Evolutionary conservation across 768 basidiomycete genomes (phyloP).

Genomic region (Amanita phalloides): DNA sequence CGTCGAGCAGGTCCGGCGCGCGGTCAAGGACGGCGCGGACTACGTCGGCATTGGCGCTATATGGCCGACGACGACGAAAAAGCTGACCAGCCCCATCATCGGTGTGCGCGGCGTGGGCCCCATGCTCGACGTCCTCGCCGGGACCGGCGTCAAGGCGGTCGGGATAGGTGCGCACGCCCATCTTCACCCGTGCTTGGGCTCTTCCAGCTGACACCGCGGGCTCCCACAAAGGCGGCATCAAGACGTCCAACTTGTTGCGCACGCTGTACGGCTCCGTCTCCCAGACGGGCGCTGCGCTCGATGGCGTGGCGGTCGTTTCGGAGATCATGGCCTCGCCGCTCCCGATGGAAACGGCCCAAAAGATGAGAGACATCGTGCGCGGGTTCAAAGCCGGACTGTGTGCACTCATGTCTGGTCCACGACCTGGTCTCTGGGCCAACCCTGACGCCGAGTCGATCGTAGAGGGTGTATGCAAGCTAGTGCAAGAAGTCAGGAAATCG

Average conservation of each 20-base stretch:
- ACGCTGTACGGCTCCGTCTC: slow-evolving; percentile 67
- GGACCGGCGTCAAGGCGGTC: slow-evolving; percentile 58
- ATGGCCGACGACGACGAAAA: slow-evolving; percentile 75
- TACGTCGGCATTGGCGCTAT: slow-evolving; percentile 87
- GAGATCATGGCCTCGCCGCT: slow-evolving; percentile 64
- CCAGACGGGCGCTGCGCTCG: slow-evolving; percentile 41
- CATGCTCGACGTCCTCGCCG: slow-evolving; percentile 55
- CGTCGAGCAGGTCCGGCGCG: slow-evolving; percentile 48
- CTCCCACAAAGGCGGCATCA: slow-evolving; percentile 64
- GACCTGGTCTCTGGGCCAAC: not conserved
- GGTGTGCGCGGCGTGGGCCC: slow-evolving; percentile 66
- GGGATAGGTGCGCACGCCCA: slow-evolving; percentile 59
- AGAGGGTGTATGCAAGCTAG: slow-evolving; percentile 33
- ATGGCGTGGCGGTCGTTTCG: slow-evolving; percentile 85
- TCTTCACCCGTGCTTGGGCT: not conserved
- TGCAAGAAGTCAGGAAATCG: slow-evolving; percentile 36
- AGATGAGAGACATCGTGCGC: slow-evolving; percentile 29
- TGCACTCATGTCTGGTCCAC: not conserved
- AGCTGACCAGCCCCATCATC: slow-evolving; percentile 47
- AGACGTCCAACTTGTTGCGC: slow-evolving; percentile 62
- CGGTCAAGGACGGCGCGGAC: slow-evolving; percentile 58
- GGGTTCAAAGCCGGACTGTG: slow-evolving; percentile 25
- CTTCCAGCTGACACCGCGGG: not conserved
- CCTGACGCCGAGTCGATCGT: slow-evolving; percentile 19
- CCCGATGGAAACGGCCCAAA: slow-evolving; percentile 41